These are phyloP conservation scores for Melampsora medusae DNA, from an alignment of 1,284 basidiomycete species.

Conservation along the genomic window DNA sequence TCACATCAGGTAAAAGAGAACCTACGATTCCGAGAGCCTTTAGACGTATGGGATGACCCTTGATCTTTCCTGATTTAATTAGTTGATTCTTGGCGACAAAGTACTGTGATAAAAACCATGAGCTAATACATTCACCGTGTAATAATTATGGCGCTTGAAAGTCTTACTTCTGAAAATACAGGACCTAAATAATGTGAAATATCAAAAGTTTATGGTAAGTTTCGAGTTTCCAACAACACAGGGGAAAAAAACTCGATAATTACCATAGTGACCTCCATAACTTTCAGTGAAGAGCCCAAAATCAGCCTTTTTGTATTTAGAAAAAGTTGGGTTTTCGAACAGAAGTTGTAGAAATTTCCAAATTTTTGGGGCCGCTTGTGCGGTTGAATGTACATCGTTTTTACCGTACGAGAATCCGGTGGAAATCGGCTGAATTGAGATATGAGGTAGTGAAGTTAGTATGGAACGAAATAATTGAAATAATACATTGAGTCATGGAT, in stretches of 20 bases:
- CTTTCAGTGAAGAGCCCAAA: slow-evolving; percentile 40
- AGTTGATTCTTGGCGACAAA: slow-evolving; percentile 31
- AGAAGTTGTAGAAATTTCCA: slow-evolving; percentile 43
- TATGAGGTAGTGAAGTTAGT: not conserved
- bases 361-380: slow-evolving; percentile 32
- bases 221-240: not conserved
- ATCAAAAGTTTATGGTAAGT: not conserved
- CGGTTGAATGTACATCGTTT: slow-evolving; percentile 29
- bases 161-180: slow-evolving; percentile 34
- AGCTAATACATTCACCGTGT: not conserved
- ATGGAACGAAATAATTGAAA: no score
- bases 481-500: not conserved
- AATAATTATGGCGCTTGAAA: not conserved
- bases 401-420: slow-evolving; percentile 44
- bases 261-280: slow-evolving; percentile 44
- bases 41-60: slow-evolving; percentile 23
- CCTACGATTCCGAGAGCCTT: slow-evolving; percentile 39
- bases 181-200: slow-evolving; percentile 19
- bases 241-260: not conserved
- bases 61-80: slow-evolving; percentile 20
- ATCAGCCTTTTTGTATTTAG: slow-evolving; percentile 27
- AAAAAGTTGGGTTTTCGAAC: slow-evolving; percentile 29
- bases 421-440: slow-evolving; percentile 54
- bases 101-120: slow-evolving; percentile 16
- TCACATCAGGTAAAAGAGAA: not conserved